Conservation (phyloP, 1,139 yeast genomes). For the Pichia sp. region DNA sequence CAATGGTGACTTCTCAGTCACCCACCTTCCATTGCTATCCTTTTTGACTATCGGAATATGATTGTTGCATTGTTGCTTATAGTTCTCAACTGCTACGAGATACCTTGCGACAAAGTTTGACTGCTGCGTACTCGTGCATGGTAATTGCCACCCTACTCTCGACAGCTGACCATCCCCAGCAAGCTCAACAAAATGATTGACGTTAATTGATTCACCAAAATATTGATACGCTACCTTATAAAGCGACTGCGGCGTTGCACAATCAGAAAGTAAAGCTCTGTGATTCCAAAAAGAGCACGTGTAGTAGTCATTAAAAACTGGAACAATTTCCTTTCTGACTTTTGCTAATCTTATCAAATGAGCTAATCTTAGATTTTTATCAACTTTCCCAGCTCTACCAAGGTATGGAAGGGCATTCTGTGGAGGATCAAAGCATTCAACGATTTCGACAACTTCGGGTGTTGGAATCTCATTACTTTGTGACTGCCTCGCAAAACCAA, state of each 20-base stretch:
- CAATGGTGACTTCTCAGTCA: neutral
- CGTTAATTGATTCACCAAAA: neutral
- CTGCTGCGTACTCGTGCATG: neutral
- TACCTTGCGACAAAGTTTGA: neutral
- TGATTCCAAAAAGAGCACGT: neutral
- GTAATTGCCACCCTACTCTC: neutral
- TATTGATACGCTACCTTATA: neutral
- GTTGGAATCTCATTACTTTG: neutral
- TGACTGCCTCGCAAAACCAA: neutral
- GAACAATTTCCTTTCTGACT: neutral
- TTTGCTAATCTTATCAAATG: neutral
- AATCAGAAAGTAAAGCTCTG: neutral
- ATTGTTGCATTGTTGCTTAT: neutral
- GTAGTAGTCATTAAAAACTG: neutral
- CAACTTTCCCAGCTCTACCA: neutral
- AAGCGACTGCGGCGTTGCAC: neutral
- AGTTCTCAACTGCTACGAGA: neutral
- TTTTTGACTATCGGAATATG: neutral
- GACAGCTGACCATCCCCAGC: neutral
- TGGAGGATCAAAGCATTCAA: neutral
- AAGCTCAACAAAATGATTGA: neutral
- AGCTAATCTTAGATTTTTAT: neutral
- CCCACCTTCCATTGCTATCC: neutral
- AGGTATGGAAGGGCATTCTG: neutral
- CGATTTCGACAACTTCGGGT: neutral